Percentiles rank a stretch among this genome's conserved stretches.
phyloP scores from a whole-genome alignment of 2,329 filamentous ascomycete genomes.

The Fusarium siculi region DNA sequence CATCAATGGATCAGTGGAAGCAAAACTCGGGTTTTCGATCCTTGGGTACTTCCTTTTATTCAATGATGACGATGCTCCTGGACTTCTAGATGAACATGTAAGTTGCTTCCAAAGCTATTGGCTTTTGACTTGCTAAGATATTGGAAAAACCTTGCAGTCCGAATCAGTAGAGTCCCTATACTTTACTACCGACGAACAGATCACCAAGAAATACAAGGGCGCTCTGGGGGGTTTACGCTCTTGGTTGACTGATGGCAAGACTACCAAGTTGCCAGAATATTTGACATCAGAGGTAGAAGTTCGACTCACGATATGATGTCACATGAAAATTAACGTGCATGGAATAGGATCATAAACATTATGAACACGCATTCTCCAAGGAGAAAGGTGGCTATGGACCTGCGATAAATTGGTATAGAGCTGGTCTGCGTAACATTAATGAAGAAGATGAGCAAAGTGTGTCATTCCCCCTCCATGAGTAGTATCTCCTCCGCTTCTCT shows the following conservation, averaged over 20 bases:
- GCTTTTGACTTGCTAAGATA: fast-evolving
- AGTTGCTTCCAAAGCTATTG: fast-evolving
- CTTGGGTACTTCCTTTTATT: neutral
- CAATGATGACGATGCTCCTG: neutral
- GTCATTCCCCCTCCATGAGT: neutral
- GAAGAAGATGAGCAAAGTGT: neutral
- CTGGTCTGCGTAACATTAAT: neutral
- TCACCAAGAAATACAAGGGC: neutral
- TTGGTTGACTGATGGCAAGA: neutral
- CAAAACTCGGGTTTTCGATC: neutral
- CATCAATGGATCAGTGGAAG: neutral
- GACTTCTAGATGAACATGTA: neutral
- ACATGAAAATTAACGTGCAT: fast-evolving
- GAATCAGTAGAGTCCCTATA: neutral
- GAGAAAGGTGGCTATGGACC: neutral
- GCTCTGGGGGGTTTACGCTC: neutral
- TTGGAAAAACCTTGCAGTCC: fast-evolving
- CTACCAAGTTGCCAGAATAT: neutral
- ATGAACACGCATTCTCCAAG: neutral
- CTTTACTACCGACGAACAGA: neutral
- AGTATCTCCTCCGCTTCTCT: neutral
- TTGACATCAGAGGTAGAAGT: neutral
- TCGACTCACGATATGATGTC: fast-evolving
- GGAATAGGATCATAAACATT: neutral
- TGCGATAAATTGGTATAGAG: neutral